Base-by-base conservation (phyloP, 345 rosid species). In the Eucalyptus marginata region DNA sequence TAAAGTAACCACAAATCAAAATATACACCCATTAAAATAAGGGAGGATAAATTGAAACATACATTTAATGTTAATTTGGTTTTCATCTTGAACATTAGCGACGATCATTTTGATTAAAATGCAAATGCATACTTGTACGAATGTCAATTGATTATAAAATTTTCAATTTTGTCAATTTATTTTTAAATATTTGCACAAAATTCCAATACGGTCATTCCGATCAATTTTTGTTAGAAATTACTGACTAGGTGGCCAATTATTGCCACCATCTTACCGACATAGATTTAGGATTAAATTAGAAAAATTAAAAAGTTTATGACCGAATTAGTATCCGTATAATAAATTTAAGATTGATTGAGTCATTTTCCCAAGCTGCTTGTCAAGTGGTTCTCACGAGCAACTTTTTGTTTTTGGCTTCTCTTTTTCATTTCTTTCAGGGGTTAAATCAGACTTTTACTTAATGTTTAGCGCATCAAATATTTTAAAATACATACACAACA, bases 201-300 rank as follows among this genome's bases (percentile, higher is more conserved):
- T 29, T 62, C n/a, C 1, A 13, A 0, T 1, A 5, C 0, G 10
- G n/a, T 25, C 7, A 0, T 27, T 59, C 8, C 8, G 0, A 8
- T 33, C 20, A 14, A 7, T 15, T 64, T n/a, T 7, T 14, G 20
- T 4, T 0, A n/a, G 5, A 64, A 64, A 64, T 14, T 3, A 2
- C 1, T n/a, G 0, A 64, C 3, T 1, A n/a, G 6, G 4, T 16
- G 3, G 10, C 33, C 18, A n/a, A 64, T n/a, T 2, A 7, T 64
- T 64, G 40, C 10, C 1, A 22, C 58, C 25, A 52, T 52, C 25
- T 18, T 20, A 52, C 58, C 8, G 8, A 52, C 1, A 52, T 52
- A 52, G 58, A 52, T 20, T 7, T 52, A 52, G 1, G 13, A 71
- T 31, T 71, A 9, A 71, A 71, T 68, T 33, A 5, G 1, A 1